Base-by-base conservation (phyloP, 1,139 yeast genomes). In the Candida sp. region DNA sequence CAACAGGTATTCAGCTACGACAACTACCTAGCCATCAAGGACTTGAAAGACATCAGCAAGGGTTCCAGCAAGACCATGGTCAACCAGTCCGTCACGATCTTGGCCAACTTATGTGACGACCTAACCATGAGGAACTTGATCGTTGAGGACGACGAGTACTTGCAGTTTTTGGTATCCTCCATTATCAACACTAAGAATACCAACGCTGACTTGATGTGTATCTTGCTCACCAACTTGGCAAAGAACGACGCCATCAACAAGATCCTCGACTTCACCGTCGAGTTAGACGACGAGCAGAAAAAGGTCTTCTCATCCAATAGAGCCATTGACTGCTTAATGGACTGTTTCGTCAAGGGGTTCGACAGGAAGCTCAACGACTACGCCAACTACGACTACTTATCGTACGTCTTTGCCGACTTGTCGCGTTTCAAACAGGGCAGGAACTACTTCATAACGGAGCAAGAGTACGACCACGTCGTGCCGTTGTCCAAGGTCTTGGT, bases 401-500 rank as follows among this genome's bases (percentile, higher is more conserved):
- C 97, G 0, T 92, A 87, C 67, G 90, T 91, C 67, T 93, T 94
- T 69, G 94, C 97, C 12, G 98, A 94, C 66, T 75, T 91, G 46
- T 91, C 98, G 1, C 81, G 98, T 59, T 75, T 72, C 58, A 73
- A 77, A 44, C 72, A 76, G 54, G 97, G 97, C 7, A 83, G 97
- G 68, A 78, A 80, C 42, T 93, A 90, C 67, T 90, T 91, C 62
- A 81, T 88, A 47, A 79, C 87, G 8, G 78, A 78, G 58, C 96
- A 90, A 68, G 75, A 66, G 4, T 90, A 90, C 64, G 97, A 91
- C 65, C 74, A 70, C n/a, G 88, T 89, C 33, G 85, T 88, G 12
- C 97, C 98, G 40, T 72, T 92, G 42, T 82, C 93, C 25, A 90
- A 92, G 65, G 69, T 94, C 33, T 75, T 91, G 53, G 96, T 88